phyloP scores from a whole-genome alignment of 75 land plant species.

The Selaginella moellendorffii region DNA sequence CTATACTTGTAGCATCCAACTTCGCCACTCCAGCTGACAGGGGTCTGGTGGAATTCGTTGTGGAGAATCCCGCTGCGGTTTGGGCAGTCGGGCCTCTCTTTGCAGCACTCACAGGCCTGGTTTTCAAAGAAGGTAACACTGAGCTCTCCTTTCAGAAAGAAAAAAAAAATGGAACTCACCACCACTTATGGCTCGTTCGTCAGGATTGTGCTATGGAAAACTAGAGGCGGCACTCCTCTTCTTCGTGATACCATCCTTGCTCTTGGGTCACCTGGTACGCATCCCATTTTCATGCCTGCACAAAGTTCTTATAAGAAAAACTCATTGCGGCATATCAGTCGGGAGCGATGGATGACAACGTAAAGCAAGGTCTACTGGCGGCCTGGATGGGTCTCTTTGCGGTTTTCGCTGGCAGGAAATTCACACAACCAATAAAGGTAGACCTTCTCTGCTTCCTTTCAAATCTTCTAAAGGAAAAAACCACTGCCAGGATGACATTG shows the following conservation, averaged over 20 bases:
- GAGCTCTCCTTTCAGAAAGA: too few relatives aligned
- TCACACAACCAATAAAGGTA: constrained; percentile 94
- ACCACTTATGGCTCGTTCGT: neutral
- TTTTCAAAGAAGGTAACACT: constrained; percentile 87
- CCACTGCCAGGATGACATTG: constrained; percentile 82
- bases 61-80: constrained; percentile 51
- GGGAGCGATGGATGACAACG: constrained; percentile 60
- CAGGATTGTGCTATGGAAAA: constrained; percentile 97
- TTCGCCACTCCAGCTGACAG: constrained; percentile 51
- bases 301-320: neutral
- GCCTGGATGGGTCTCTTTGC: constrained; percentile 69
- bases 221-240: constrained; percentile 79
- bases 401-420: constrained; percentile 77
- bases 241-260: constrained; percentile 70
- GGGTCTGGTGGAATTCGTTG: constrained; percentile 48
- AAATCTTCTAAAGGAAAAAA: too few relatives aligned
- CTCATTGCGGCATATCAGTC: constrained; percentile 36
- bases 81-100: constrained; percentile 96
- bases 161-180: too few relatives aligned
- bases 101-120: constrained; percentile 92
- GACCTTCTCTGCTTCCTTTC: too few relatives aligned
- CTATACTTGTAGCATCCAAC: constrained; percentile 36
- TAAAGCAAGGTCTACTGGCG: constrained; percentile 40
- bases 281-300: constrained; percentile 2
- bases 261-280: constrained; percentile 89